Conservation (phyloP, 2,329 filamentous ascomycete genomes). For the Monosporascus sp. region DNA sequence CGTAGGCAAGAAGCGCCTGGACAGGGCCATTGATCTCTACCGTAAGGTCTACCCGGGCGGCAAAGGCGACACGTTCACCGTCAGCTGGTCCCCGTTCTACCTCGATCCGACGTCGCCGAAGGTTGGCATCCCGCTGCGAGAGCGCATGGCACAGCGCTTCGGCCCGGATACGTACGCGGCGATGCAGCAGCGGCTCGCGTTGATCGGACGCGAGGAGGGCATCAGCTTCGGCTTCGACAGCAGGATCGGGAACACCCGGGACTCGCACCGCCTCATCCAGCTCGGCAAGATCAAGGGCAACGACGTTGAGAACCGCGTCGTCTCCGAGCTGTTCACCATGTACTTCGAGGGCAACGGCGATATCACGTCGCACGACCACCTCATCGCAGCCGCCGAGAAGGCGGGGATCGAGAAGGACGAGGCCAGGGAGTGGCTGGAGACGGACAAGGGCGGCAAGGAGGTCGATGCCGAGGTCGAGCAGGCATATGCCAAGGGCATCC, state of each 20-base stretch:
- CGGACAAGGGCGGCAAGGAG: conserved; percentile 33
- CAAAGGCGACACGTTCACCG: conserved; percentile 61
- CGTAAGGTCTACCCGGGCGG: conserved; percentile 54
- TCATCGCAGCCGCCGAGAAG: conserved; percentile 41
- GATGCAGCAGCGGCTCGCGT: conserved; percentile 51
- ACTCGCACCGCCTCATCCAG: conserved; percentile 73
- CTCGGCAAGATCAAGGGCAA: conserved; percentile 51
- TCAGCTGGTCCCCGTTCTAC: conserved; percentile 76
- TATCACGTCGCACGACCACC: conserved; percentile 45
- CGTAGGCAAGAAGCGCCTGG: conserved; percentile 70
- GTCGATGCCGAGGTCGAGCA: conserved; percentile 44
- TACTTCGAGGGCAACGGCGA: conserved; percentile 56
- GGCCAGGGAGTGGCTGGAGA: conserved; percentile 32
- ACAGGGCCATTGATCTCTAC: conserved; percentile 64
- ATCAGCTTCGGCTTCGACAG: conserved; percentile 70
- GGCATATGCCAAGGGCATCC: conserved; percentile 41
- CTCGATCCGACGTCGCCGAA: conserved; percentile 60
- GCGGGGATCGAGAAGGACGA: conserved; percentile 44
- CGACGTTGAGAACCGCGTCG: conserved; percentile 49
- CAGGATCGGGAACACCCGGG: conserved; percentile 68
- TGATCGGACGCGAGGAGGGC: conserved; percentile 58
- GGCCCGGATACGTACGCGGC: conserved; percentile 54
- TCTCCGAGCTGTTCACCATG: conserved; percentile 52
- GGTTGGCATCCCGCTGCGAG: conserved; percentile 37
- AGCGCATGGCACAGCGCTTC: conserved; percentile 58